A percentile compares a stretch with the other conserved stretches of the same genome.
Conservation (phyloP, 2,329 filamentous ascomycete genomes). For the Fusarium protoensiforme region DNA sequence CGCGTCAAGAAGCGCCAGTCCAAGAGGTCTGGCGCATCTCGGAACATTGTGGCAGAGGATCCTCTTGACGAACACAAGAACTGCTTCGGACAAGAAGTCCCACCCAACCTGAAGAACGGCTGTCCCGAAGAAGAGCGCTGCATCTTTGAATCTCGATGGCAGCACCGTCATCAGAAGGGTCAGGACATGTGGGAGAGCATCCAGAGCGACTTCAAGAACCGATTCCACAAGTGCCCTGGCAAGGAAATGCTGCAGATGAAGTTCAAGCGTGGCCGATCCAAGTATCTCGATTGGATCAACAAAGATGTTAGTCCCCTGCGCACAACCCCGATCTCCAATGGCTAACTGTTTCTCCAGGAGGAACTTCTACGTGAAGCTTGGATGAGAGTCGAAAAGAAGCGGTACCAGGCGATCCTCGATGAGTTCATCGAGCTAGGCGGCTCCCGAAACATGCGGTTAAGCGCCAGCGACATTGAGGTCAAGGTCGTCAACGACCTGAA, state of each 20-base stretch:
- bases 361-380: conserved; percentile 55
- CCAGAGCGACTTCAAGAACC: conserved; percentile 52
- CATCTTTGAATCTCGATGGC: conserved; percentile 61
- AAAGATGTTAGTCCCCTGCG: conserved; percentile 57
- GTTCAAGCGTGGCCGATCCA: conserved; percentile 61
- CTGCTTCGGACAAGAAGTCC: conserved; percentile 47
- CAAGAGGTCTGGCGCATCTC: conserved; percentile 28
- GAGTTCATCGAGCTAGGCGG: conserved; percentile 63
- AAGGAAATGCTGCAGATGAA: conserved; percentile 68
- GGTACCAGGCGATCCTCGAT: conserved; percentile 56
- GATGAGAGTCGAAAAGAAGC: conserved; percentile 53
- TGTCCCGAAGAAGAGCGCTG: conserved; percentile 61
- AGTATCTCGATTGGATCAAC: conserved; percentile 60
- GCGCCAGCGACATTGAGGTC: conserved; percentile 60
- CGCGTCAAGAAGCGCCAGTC: conserved; percentile 44
- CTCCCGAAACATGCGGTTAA: conserved; percentile 61
- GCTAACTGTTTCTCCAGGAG: conserved; percentile 46
- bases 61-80: conserved; percentile 49
- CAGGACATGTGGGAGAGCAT: conserved; percentile 70
- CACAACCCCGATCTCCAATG: neutral
- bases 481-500: conserved; percentile 59
- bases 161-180: conserved; percentile 59
- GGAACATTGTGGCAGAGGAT: conserved; percentile 25
- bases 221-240: conserved; percentile 51
- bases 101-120: conserved; percentile 54